Evolutionary conservation across 345 rosid genomes (phyloP), one percentile per base, ranked within the genome.

Genomic region (Populus alba): DNA sequence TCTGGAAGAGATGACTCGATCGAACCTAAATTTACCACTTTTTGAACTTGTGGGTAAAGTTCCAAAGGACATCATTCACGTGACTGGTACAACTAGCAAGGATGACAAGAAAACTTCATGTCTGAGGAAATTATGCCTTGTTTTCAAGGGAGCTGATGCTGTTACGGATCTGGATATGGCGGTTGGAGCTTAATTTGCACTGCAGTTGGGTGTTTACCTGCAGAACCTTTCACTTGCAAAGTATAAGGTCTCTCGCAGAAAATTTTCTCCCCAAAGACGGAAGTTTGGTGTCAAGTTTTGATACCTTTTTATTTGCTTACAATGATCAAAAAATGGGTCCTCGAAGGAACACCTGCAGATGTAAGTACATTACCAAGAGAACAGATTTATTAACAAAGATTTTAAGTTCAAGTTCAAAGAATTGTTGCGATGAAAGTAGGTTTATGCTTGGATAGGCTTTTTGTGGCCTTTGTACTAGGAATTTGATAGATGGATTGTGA

Each of bases 1-100:
- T 80, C 87, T 96, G 80, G 98, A 94, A 83, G 97, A 94, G 85
- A 86, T 92, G 94, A 87, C 91, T 66, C 82, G 98, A 71, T 87
- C 92, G 65, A 96, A 96, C 86, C 83, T 96, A 49, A 82, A 79
- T 69, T 78, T 70, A 23, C 85, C 83, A 5, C 91, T 96, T 6
- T 94, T 85, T 79, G 95, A 94, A 45, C 91, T 96, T 27, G 89
- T 91, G 93, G 95, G 91, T 74, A 89, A 90, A 83, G 87, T 84
- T 13, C 59, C 82, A 5, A 78, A 59, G 66, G 85, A 72, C 57
- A 75, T 82, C 41, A 71, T 82, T 39, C 74, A 79, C 37, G 85
- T 62, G 35, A 78, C 74, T 43, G 85, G 82, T 55, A 66, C 63
- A 33, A 81, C 86, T 12, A 77, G 81, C 82, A 85, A 85, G 83